phyloP scores from a whole-genome alignment of 2,329 filamentous ascomycete genomes.

The Zasmidium angulare region DNA sequence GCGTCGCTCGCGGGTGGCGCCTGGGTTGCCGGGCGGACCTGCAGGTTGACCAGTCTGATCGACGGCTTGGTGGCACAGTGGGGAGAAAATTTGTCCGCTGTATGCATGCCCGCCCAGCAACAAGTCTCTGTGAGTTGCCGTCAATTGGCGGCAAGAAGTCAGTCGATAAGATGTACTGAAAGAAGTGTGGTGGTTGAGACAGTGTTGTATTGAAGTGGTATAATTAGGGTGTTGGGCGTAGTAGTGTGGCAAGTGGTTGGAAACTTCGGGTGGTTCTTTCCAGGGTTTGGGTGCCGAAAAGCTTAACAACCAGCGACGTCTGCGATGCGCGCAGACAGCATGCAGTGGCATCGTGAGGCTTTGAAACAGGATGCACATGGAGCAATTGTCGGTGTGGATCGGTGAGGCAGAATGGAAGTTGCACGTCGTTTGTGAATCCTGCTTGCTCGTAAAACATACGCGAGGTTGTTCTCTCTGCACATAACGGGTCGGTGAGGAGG shows the following conservation, averaged over 20 bases:
- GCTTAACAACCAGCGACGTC: background rate
- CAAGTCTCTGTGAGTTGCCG: background rate
- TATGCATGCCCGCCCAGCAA: background rate
- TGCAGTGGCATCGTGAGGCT: background rate
- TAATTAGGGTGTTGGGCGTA: no score
- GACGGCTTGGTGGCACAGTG: background rate
- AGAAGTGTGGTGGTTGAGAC: background rate
- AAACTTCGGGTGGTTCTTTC: background rate
- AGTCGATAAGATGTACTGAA: no score
- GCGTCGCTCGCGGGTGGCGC: slow-evolving; percentile 9
- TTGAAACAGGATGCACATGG: background rate
- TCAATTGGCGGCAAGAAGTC: background rate
- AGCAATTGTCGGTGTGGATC: background rate
- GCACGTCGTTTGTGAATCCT: background rate
- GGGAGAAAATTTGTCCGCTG: background rate
- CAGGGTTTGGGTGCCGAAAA: background rate
- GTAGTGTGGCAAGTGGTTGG: no score
- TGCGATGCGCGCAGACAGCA: no score
- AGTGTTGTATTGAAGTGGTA: no score
- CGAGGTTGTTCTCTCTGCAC: no score
- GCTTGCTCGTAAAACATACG: no score
- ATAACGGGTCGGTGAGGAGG: no score
- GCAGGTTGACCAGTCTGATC: slow-evolving; percentile 2
- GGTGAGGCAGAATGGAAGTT: background rate
- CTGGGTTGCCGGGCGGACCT: slow-evolving; percentile 5